Evolutionary conservation across 345 rosid genomes (phyloP), one percentile per base, ranked within the genome.

Genomic region (Cardamine resedifolia): DNA sequence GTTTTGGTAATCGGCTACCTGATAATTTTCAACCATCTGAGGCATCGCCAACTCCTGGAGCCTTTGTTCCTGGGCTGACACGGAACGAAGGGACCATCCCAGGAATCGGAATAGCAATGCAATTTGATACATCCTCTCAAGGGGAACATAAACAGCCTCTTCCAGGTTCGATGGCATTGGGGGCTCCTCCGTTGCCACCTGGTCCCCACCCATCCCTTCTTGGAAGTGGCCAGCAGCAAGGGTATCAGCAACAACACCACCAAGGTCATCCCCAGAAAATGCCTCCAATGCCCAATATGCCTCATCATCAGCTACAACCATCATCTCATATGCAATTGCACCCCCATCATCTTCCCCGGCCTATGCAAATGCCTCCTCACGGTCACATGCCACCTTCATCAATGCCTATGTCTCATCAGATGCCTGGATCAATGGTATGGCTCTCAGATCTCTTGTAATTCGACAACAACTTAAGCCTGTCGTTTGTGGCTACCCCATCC

Each of bases 121-220:
- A 83, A 31, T 85, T 88, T 72, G 96, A 91, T 82, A 75, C 70
- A 61, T 80, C 92, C 51, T 78, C 82, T 73, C 98, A 86, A 70
- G 99, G 97, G 70, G 99, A 90, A 39, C 96, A 85, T 81, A 88
- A 82, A 73, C 97, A 86, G 72, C 72, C 83, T 67, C 85, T 79
- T 80, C 83, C 86, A 18, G 82, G 82, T 57, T 81, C 96, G 12
- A 79, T 86, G 84, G 83, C 92, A 59, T 62, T 81, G 64, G 93
- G 96, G 60, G 91, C 87, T 38, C 99, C 97, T 66, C 99, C 99
- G 66, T 86, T 95, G 11, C 98, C 99, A 69, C 96, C 94, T 51
- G 98, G 96, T 66, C 99, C 99, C 49, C 99, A 91, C 81, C 99
- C 98, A 44, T 95, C 99, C 16, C 92, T 91, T 74, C 86, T 85